phyloP scores from a whole-genome alignment of 495 filamentous ascomycete genomes.

The Astrocystis sublimbata region DNA sequence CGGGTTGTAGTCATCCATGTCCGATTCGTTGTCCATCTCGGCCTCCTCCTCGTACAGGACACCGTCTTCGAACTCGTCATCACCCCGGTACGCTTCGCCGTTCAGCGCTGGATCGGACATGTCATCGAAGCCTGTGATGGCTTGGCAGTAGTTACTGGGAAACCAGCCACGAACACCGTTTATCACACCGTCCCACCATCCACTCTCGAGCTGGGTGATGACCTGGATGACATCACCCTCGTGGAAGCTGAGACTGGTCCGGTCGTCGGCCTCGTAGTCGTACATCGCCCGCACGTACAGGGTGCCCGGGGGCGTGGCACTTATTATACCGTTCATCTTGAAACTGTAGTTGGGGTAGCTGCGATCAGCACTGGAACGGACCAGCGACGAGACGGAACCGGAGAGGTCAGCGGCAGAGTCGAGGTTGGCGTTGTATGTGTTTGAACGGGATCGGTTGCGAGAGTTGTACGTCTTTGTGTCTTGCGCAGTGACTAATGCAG shows the following conservation, averaged over 20 bases:
- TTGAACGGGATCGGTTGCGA: slow-evolving; percentile 34
- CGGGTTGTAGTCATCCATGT: slow-evolving; percentile 59
- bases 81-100: slow-evolving; percentile 67
- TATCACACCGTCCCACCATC: slow-evolving; percentile 99
- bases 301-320: slow-evolving; percentile 69
- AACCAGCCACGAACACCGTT: slow-evolving; percentile 95
- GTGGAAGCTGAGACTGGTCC: slow-evolving; percentile 92
- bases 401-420: slow-evolving; percentile 34
- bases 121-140: slow-evolving; percentile 75
- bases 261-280: slow-evolving; percentile 95
- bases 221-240: slow-evolving; percentile 97
- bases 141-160: slow-evolving; percentile 95
- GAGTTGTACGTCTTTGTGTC: slow-evolving; percentile 41
- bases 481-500: slow-evolving; percentile 48
- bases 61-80: slow-evolving; percentile 64
- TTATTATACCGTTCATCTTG: slow-evolving; percentile 70
- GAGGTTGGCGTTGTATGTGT: slow-evolving; percentile 31
- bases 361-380: slow-evolving; percentile 38
- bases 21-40: slow-evolving; percentile 65
- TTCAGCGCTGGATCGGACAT: slow-evolving; percentile 57
- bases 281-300: slow-evolving; percentile 96
- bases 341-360: slow-evolving; percentile 33
- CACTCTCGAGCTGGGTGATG: slow-evolving; percentile 94
- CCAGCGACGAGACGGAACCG: slow-evolving; percentile 40
- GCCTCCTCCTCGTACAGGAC: slow-evolving; percentile 44